Evolutionary conservation across 1,284 basidiomycete species (phyloP), one percentile per base, ranked within the genome.

Genomic region (Leccinum subatratum): DNA sequence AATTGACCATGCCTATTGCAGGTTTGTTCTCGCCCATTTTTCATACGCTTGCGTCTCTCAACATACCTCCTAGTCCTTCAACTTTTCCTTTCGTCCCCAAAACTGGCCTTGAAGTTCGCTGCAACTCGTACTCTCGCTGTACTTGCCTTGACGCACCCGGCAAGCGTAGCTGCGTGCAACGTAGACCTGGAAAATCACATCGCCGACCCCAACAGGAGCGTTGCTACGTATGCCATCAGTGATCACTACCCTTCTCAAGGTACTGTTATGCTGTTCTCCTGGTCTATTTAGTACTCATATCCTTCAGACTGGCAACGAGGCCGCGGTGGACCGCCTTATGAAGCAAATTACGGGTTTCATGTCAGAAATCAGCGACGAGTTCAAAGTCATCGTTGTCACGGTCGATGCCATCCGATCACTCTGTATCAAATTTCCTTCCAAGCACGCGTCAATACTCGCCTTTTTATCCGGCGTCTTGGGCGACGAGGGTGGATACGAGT

Each of bases 371-470:
- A 96, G 94, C 71, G 97, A 99, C 79, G 97, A 99, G 80, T 99
- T 99, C 88, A 99, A 99, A 84, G 95, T 99, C 75, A 97, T 99
- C 79, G 97, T 99, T 64, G 96, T 99, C n/a, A n/a, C n/a, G n/a
- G n/a, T n/a, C 69, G 95, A 98, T 70, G 97, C 97, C 63, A 97
- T 99, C 76, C 93, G 97, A 65, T 95, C 96, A 18, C 88, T 99
- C 58, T 98, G 96, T 80, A 89, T 99, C 81, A 99, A 99, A 80
- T 99, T 99, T 86, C 97, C 97, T 1, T 82, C 90, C 61, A 99
- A 99, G 82, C 95, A 99, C 78, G 91, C 89, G 20, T 89, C 93
- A 64, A 96, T 97, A 95, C 88, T 98, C 64, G 87, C 91, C 3
- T 98, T 98, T 89, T 85, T 98, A 39, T 95, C 94, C 61, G 94